Conservation (phyloP, 2,329 filamentous ascomycete genomes). For the Scorias spongiosa region DNA sequence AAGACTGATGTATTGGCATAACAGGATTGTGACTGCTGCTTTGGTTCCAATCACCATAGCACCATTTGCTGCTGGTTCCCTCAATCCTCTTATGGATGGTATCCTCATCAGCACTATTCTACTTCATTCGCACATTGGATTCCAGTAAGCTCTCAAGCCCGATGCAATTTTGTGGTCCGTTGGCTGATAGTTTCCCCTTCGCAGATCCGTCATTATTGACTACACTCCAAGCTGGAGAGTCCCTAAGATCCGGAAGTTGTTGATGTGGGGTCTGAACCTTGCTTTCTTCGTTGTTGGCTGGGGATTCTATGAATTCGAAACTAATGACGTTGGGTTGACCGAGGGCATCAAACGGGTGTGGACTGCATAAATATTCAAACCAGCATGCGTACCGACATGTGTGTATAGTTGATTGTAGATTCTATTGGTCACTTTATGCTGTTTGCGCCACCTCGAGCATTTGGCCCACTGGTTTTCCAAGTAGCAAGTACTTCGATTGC, state of each 20-base stretch:
- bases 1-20: neutral
- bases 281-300: constrained; percentile 70
- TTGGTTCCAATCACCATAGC: constrained; percentile 78
- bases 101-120: constrained; percentile 69
- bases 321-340: constrained; percentile 88
- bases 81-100: constrained; percentile 81
- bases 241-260: constrained; percentile 49
- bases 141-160: constrained; percentile 45
- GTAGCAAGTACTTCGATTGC: no score
- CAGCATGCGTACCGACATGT: no score
- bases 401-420: no score
- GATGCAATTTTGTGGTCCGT: no score
- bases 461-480: no score
- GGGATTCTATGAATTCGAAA: constrained; percentile 96
- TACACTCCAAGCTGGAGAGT: constrained; percentile 66
- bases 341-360: constrained; percentile 81
- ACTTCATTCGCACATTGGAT: constrained; percentile 89
- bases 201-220: constrained; percentile 62
- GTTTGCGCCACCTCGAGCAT: no score
- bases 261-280: constrained; percentile 64
- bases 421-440: no score
- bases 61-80: constrained; percentile 79
- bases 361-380: constrained; percentile 45
- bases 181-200: neutral
- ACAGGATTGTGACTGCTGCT: constrained; percentile 58